Base-by-base conservation (phyloP, 306 rosid species). In the Arachis stenosperma region DNA sequence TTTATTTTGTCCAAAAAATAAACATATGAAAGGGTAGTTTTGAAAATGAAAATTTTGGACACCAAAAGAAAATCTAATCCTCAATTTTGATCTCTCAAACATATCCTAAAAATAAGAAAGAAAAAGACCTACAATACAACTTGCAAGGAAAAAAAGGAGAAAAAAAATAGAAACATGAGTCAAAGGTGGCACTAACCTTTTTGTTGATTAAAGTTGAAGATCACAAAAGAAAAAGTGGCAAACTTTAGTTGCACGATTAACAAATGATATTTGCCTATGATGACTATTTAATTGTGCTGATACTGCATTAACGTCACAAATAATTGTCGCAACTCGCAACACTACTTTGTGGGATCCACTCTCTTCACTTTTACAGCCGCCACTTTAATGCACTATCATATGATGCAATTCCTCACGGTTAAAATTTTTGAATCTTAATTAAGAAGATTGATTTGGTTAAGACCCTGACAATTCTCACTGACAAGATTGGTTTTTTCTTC, bases 331-430 rank as follows among this genome's bases (percentile, higher is more conserved):
- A 43, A 52, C 67, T 62, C 67, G 48, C 9, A 43, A 52, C 67
- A 17, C 73, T 42, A 44, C 41, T 73, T 46, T 37, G 36, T 40
- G 5, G 53, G 76, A 30, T 56, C 65, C 73, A 63, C 54, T 2
- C 6, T 42, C 3, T 61, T 65, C 6, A 58, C 78, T 59, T 75
- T 37, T 67, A 41, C 13, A 46, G 77, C 84, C 71, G 63, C 87
- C 84, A 67, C 37, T 52, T 12, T 5, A 61, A 14, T 12, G 27
- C n/a, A 69, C 6, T 6, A 29, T 5, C 70, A 63, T 8, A 37
- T 46, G 7, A 1, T 65, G 12, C 17, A 39, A 27, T 65, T 80
- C 63, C 9, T 14, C 37, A 2, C 73, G 40, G 13, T 69, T 22
- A 69, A 69, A 61, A 61, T 30, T 2, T 29, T 11, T 55, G 33